Percentiles rank a stretch among this genome's conserved stretches.
Conservation (phyloP, 1,284 basidiomycete species). For the Inonotus obliquus region DNA sequence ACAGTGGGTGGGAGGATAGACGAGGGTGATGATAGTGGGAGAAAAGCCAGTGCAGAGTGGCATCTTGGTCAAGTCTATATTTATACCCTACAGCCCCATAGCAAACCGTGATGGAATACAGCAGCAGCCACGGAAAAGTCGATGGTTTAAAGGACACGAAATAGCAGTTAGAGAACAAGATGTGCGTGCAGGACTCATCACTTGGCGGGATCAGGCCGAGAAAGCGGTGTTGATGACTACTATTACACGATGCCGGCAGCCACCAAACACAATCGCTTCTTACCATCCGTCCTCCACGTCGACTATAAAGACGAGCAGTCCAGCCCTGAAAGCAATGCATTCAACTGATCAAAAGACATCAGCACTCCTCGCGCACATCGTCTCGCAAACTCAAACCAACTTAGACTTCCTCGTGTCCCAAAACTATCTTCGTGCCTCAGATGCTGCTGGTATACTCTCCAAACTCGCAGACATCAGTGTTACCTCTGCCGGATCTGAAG, state of each 20-base stretch:
- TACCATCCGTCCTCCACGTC: not conserved
- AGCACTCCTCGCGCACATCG: conserved; percentile 15
- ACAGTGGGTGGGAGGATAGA: too few species aligned
- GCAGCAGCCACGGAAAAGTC: too few species aligned
- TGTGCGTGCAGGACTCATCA: too few species aligned
- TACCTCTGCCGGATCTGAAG: not conserved
- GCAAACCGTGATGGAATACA: too few species aligned
- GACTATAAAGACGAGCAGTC: not conserved
- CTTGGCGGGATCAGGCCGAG: not conserved
- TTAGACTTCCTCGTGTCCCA: conserved; percentile 21
- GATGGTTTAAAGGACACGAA: too few species aligned
- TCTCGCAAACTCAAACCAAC: conserved; percentile 18
- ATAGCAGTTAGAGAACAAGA: too few species aligned
- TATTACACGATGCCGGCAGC: not conserved
- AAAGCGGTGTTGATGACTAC: not conserved
- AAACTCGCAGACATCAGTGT: conserved; percentile 7
- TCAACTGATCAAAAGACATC: conserved; percentile 1
- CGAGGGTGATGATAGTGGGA: too few species aligned
- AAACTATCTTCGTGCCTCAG: conserved; percentile 18
- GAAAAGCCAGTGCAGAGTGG: too few species aligned
- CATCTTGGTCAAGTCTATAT: too few species aligned
- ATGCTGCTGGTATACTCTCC: conserved; percentile 18
- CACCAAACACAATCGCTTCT: not conserved
- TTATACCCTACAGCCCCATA: too few species aligned
- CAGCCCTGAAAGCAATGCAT: not conserved